phyloP scores from a whole-genome alignment of 768 basidiomycete species.

The Kwoniella europaea region DNA sequence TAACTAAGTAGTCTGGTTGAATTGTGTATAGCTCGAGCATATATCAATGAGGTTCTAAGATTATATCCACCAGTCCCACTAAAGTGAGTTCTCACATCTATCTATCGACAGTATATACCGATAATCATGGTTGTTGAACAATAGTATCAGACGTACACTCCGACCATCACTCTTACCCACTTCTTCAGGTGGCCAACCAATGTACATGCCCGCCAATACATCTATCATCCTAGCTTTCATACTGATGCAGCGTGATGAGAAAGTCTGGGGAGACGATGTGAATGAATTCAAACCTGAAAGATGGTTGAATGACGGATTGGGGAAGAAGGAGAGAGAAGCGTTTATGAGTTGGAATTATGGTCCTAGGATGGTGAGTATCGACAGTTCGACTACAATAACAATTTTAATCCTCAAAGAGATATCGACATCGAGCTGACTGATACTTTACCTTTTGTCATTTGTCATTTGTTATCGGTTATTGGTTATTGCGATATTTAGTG shows the following conservation, averaged over 20 bases:
- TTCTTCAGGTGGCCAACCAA: constrained; percentile 28
- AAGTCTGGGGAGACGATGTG: constrained; percentile 76
- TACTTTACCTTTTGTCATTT: too few species aligned
- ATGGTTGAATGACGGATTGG: constrained; percentile 68
- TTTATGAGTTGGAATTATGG: constrained; percentile 48
- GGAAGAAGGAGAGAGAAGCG: constrained; percentile 28
- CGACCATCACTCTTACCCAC: constrained; percentile 43
- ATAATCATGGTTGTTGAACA: background rate
- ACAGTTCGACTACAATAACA: too few species aligned
- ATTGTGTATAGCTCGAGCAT: constrained; percentile 55
- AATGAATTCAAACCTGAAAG: constrained; percentile 78
- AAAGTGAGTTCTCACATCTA: constrained; percentile 59
- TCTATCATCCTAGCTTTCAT: constrained; percentile 68
- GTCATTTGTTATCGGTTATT: too few species aligned
- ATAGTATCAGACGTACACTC: constrained; percentile 50
- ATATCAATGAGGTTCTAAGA: constrained; percentile 77
- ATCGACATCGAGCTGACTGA: too few species aligned
- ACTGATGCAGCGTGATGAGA: constrained; percentile 70
- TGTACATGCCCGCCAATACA: constrained; percentile 53
- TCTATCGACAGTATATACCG: background rate
- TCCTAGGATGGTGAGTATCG: constrained; percentile 49
- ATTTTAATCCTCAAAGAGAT: too few species aligned
- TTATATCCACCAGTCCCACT: constrained; percentile 80
- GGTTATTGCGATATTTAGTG: constrained; percentile 29
- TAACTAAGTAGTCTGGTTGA: too few species aligned